These are phyloP conservation scores for Sarocladium brachiariae DNA, from an alignment of 2,329 filamentous ascomycete genomes.

Conservation along the genomic window DNA sequence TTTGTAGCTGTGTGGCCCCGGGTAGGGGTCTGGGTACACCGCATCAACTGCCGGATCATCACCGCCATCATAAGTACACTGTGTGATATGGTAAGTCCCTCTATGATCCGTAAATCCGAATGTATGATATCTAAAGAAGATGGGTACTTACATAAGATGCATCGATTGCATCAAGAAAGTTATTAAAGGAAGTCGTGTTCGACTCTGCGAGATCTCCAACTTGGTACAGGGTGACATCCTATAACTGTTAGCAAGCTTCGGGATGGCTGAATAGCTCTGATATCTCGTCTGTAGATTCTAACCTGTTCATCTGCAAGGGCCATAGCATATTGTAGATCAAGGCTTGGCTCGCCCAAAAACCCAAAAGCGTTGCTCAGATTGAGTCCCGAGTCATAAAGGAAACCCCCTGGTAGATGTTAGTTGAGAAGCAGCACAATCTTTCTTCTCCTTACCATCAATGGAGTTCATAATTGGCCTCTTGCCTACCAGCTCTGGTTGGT, in stretches of 20 bases:
- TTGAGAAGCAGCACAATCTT: background rate
- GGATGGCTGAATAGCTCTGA: background rate
- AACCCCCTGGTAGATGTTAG: background rate
- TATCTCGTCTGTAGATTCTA: background rate
- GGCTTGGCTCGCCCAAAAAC: background rate
- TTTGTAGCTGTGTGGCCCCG: conserved; percentile 2
- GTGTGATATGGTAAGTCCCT: background rate
- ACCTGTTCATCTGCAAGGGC: conserved; percentile 2
- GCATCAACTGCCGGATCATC: background rate
- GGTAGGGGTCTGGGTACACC: background rate
- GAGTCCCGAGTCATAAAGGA: background rate
- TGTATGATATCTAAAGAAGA: background rate
- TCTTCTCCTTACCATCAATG: background rate
- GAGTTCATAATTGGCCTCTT: background rate
- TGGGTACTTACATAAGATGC: conserved; percentile 1
- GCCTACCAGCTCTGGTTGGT: background rate
- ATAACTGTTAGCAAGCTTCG: background rate
- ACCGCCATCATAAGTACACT: conserved; percentile 1
- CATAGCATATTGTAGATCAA: conserved; percentile 4
- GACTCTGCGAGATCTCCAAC: conserved; percentile 5
- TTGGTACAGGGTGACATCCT: conserved; percentile 1
- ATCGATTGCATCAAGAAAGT: conserved; percentile 1
- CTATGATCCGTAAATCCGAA: too few species aligned
- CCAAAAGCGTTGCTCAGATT: background rate
- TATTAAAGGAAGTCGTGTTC: conserved; percentile 1